phyloP scores from a whole-genome alignment of 2,329 filamentous ascomycete species.

The Clarireedia monteithiana region DNA sequence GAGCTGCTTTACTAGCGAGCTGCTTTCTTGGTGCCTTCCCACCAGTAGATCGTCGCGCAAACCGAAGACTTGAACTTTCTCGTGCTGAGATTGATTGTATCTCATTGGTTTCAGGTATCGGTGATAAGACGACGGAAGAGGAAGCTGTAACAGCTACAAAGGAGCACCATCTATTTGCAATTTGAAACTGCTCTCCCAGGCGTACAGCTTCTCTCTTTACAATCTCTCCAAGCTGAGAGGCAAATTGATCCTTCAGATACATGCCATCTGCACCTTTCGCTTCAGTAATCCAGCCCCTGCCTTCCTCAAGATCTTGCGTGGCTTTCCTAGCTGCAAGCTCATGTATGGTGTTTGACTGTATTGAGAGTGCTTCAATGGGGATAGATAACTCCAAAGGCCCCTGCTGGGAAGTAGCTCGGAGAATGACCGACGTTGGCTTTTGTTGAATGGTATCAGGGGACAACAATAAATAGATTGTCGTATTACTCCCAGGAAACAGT shows the following conservation, averaged over 20 bases:
- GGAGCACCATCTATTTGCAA: constrained; percentile 63
- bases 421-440: constrained; percentile 46
- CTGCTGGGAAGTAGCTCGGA: constrained; percentile 48
- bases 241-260: constrained; percentile 38
- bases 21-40: no score
- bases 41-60: no score
- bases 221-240: constrained; percentile 48
- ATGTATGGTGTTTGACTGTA: constrained; percentile 51
- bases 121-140: neutral
- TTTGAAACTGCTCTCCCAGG: constrained; percentile 57
- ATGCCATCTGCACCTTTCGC: constrained; percentile 38
- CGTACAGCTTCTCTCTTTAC: constrained; percentile 58
- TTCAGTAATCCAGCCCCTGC: constrained; percentile 56
- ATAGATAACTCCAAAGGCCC: constrained; percentile 58
- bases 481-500: constrained; percentile 60
- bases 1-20: no score
- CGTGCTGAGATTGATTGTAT: no score
- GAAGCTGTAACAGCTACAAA: constrained; percentile 53
- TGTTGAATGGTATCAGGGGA: constrained; percentile 39
- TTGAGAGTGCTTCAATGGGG: constrained; percentile 44
- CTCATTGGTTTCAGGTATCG: neutral
- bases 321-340: constrained; percentile 64
- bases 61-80: no score
- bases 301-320: constrained; percentile 61
- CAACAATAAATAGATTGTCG: constrained; percentile 57